A percentile compares a stretch with the other conserved stretches of the same genome.
Conservation (phyloP, 202 grass and related monocot genomes). For the Carex arenaria region DNA sequence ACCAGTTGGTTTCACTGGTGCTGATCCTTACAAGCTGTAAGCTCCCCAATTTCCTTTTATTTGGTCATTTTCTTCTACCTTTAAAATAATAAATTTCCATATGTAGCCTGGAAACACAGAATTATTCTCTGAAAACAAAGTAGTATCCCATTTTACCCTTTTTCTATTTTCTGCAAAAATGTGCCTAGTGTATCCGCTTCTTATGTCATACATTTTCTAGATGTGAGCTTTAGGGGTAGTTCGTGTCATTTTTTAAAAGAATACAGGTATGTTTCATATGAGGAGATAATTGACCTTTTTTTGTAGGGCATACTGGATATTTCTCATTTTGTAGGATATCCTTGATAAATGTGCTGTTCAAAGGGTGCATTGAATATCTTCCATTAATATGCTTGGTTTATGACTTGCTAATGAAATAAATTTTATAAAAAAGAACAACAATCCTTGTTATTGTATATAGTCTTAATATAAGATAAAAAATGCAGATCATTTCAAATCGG, state of each 20-base stretch:
- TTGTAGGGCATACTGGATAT: not conserved
- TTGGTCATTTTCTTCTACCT: not conserved
- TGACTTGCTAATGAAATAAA: not conserved
- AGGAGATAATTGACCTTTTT: not conserved
- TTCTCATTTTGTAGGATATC: not conserved
- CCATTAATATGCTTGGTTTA: not conserved
- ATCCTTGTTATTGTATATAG: not conserved
- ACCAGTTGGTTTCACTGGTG: constrained; percentile 77
- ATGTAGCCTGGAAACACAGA: not conserved
- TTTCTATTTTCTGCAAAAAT: not conserved
- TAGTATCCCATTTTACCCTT: not conserved
- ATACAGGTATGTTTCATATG: not conserved
- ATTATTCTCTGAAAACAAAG: not conserved
- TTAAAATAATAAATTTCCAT: not conserved
- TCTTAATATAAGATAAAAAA: constrained; percentile 6
- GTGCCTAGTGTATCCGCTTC: not conserved
- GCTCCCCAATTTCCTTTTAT: constrained; percentile 16
- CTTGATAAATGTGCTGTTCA: not conserved
- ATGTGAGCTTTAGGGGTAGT: not conserved
- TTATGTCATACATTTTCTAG: not conserved
- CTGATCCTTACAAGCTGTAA: constrained; percentile 96
- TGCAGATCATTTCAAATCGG: constrained; percentile 99
- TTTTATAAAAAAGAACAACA: not conserved
- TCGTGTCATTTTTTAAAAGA: not conserved
- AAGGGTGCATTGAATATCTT: not conserved